Conservation (phyloP, 768 basidiomycete genomes). For the Inosperma sp. region DNA sequence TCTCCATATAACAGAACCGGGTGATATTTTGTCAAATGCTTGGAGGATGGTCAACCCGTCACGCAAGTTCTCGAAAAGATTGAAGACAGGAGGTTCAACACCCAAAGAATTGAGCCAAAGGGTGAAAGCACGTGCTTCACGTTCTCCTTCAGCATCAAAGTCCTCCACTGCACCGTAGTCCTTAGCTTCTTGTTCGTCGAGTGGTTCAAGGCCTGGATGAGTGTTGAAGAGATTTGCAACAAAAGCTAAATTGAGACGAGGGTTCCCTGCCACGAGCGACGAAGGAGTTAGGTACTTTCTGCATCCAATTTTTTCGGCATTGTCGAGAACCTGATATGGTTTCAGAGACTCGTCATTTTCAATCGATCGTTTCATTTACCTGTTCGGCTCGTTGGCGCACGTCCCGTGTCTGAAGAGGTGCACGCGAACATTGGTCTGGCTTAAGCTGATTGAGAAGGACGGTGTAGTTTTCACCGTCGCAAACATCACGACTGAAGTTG, state of each 20-base stretch:
- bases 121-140: constrained; percentile 96
- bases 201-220: constrained; percentile 87
- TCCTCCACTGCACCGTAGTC: constrained; percentile 89
- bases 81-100: constrained; percentile 94
- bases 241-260: constrained; percentile 95
- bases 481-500: constrained; percentile 98
- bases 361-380: constrained; percentile 24
- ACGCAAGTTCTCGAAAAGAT: constrained; percentile 92
- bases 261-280: constrained; percentile 90
- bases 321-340: constrained; percentile 66
- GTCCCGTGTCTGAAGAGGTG: constrained; percentile 83
- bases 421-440: constrained; percentile 87
- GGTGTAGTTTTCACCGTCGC: constrained; percentile 96
- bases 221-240: constrained; percentile 99
- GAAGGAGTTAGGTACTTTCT: constrained; percentile 92
- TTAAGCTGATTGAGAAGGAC: constrained; percentile 93
- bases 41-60: constrained; percentile 90
- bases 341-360: background rate
- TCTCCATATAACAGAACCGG: constrained; percentile 91
- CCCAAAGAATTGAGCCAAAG: constrained; percentile 97
- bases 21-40: constrained; percentile 93
- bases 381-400: constrained; percentile 84
- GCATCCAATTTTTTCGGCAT: constrained; percentile 91
- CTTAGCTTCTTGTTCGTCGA: constrained; percentile 91
- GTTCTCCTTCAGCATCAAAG: constrained; percentile 98